A percentile compares a stretch with the other conserved stretches of the same genome.
Evolutionary conservation across 345 rosid species (phyloP).

Genomic region (Zanthoxylum bungeanum): DNA sequence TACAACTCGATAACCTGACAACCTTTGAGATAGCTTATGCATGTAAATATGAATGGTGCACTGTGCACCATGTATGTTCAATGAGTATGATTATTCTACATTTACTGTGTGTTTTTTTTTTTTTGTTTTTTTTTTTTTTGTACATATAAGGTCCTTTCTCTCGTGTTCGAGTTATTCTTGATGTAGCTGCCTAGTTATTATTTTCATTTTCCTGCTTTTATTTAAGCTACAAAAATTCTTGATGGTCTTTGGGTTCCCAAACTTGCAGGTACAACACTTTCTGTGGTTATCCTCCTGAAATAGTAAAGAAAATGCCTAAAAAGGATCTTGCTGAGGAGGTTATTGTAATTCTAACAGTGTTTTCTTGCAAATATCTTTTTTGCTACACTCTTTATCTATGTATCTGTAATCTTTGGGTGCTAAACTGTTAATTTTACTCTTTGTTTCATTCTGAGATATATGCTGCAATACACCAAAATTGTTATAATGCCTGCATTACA

Average conservation of each 20-base stretch:
- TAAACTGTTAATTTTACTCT: background rate
- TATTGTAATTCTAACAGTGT: constrained; percentile 5
- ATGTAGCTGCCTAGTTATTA: background rate
- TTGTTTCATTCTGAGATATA: background rate
- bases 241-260: background rate
- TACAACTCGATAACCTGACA: background rate
- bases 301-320: constrained; percentile 95
- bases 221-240: background rate
- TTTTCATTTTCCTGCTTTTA: background rate
- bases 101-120: background rate
- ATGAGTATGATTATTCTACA: constrained; percentile 2
- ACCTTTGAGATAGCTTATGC: background rate
- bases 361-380: constrained; percentile 6
- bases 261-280: constrained; percentile 84
- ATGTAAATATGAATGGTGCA: background rate
- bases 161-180: background rate
- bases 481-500: background rate
- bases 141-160: background rate
- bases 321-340: constrained; percentile 98
- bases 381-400: background rate
- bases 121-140: too few species aligned
- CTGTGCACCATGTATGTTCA: background rate
- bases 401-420: background rate
- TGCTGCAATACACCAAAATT: background rate
- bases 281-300: constrained; percentile 89